A percentile compares a stretch with the other conserved stretches of the same genome.
Evolutionary conservation across 768 basidiomycete species (phyloP).

Genomic region (Hortiboletus flavorubellus): DNA sequence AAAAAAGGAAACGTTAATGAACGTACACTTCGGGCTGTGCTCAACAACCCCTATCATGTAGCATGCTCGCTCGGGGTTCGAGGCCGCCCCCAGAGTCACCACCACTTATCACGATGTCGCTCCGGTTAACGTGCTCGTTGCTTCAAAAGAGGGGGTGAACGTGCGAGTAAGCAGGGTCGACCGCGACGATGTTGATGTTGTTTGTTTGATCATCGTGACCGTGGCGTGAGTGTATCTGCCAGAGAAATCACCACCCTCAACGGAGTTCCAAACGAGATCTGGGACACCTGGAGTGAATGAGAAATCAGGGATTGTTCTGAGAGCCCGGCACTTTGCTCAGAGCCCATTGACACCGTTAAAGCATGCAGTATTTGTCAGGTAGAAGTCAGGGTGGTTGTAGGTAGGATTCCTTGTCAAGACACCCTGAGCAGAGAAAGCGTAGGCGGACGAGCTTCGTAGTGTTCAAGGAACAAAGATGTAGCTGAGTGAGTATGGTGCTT

Average conservation of each 20-base stretch:
- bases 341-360: slow-evolving; percentile 35
- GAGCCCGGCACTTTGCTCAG: slow-evolving; percentile 29
- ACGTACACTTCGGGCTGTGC: too few relatives aligned
- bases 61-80: neutral
- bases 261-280: slow-evolving; percentile 40
- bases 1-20: too few relatives aligned
- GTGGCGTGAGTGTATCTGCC: slow-evolving; percentile 48
- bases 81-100: neutral
- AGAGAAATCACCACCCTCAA: slow-evolving; percentile 53
- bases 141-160: too few relatives aligned
- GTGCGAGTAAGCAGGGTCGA: neutral
- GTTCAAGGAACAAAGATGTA: neutral
- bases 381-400: slow-evolving; percentile 24
- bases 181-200: neutral
- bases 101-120: neutral
- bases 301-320: slow-evolving; percentile 33
- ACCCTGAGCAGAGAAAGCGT: neutral
- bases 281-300: slow-evolving; percentile 31
- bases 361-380: slow-evolving; percentile 31
- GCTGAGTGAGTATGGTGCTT: neutral
- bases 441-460: neutral
- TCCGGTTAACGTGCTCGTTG: too few relatives aligned
- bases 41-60: too few relatives aligned
- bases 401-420: slow-evolving; percentile 1
- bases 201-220: slow-evolving; percentile 27